Percentiles rank a stretch among this genome's conserved stretches.
Conservation (phyloP, 1,284 basidiomycete species). For the Cystobasidiaceae sp. region DNA sequence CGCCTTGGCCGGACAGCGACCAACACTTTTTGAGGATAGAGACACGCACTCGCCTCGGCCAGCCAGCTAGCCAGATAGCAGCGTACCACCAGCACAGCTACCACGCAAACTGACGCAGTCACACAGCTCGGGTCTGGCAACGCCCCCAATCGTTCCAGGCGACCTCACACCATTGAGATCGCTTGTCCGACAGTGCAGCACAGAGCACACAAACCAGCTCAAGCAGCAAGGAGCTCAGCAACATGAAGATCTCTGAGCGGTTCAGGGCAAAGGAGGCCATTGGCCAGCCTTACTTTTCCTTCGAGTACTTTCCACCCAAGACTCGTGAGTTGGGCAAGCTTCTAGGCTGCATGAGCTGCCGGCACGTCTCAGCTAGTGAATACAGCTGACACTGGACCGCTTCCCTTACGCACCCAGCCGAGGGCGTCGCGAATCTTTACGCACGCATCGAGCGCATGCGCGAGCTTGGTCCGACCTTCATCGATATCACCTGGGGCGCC, state of each 20-base stretch:
- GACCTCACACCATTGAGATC: background rate
- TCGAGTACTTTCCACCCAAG: conserved; percentile 31
- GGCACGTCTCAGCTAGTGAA: background rate
- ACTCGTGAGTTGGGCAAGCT: conserved; percentile 1
- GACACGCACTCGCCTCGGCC: too few species aligned
- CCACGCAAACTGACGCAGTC: too few species aligned
- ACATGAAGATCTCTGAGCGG: conserved; percentile 28
- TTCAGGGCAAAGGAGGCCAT: conserved; percentile 21
- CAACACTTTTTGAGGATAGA: too few species aligned
- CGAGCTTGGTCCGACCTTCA: conserved; percentile 73
- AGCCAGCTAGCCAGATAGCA: too few species aligned
- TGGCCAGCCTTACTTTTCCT: conserved; percentile 24
- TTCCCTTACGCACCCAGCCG: conserved; percentile 10
- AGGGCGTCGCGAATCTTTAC: conserved; percentile 89
- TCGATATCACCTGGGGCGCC: conserved; percentile 48
- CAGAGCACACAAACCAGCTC: too few species aligned
- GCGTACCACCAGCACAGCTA: too few species aligned
- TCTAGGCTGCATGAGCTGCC: background rate
- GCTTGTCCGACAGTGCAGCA: too few species aligned
- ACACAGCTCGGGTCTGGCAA: background rate
- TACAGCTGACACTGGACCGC: background rate
- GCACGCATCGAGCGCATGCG: conserved; percentile 99
- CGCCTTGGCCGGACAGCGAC: background rate
- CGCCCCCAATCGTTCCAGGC: background rate
- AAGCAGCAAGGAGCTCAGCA: too few species aligned